Base-by-base conservation (phyloP, 495 filamentous ascomycete genomes). In the Neurospora tetraspora region DNA sequence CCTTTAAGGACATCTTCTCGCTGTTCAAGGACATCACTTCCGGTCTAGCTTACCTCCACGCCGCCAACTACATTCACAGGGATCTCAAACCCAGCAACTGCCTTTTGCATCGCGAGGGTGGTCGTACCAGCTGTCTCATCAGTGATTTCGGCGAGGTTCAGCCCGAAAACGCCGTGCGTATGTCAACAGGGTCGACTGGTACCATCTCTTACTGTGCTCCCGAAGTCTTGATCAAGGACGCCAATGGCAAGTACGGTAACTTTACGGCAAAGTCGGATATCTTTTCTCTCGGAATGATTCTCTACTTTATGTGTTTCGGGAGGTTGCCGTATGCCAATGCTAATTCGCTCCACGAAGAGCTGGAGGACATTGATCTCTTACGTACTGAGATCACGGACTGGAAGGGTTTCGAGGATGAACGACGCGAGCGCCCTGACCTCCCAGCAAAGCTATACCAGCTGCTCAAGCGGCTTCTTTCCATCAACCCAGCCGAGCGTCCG, bases 131-230 rank as follows among this genome's bases (percentile, higher is more conserved):
- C 47, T 95, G 97, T 53, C 81, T 99, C 42, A 96, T 99, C 39
- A 98, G 94, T 79, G 96, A 99, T 79, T 99, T 99, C 80, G 96
- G 96, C 16, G 96, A 99, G 78, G 94, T 97, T 0, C 96, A 99
- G 78, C 84, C 88, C 5, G 92, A 93, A 72, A 89, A 94, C 80
- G 87, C 88, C 20, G 89, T 88, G 43, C 90, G 96, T 20, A 91
- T 91, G 68, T 97, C 94, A 16, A 97, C 94, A 4, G 96, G 96
- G 11, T 91, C 94, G 1, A 99, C 96, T 0, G 96, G 96, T 1
- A 99, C 96, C 5, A 94, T 99, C 40, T 98, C 95, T 0, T 99
- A 97, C 80, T 98, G 96, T 81, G 96, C 96, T 0, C 96, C 96
- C 3, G 96, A 99, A 78, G 96, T 99, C 20, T 82, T 99, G 39